phyloP scores from a whole-genome alignment of 2,329 filamentous ascomycete genomes.

The Tolypocladium tundrense region DNA sequence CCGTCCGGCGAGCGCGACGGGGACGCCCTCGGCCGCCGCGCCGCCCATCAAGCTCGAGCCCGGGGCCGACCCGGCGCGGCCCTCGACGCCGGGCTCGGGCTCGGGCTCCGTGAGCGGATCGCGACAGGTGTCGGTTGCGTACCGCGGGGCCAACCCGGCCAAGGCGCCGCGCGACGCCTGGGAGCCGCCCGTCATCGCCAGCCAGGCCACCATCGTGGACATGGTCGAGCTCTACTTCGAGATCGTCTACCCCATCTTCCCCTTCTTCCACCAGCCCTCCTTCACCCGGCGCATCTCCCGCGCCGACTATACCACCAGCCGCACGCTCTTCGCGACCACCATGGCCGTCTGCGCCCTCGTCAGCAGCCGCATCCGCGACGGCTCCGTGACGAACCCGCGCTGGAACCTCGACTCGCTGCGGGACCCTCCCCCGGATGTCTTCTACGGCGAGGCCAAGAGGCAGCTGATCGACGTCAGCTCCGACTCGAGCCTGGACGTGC shows the following conservation, averaged over 20 bases:
- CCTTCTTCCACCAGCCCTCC: conserved; percentile 38
- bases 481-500: conserved; percentile 5
- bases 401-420: conserved; percentile 31
- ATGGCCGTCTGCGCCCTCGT: conserved; percentile 42
- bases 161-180: conserved; percentile 1
- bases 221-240: conserved; percentile 41
- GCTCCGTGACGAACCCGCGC: conserved; percentile 28
- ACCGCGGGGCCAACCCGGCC: not conserved
- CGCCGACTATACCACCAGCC: conserved; percentile 30
- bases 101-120: not conserved
- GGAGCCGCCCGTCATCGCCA: conserved; percentile 7
- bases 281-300: conserved; percentile 27
- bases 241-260: conserved; percentile 42
- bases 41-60: not conserved
- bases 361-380: conserved; percentile 37
- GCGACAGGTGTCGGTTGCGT: not conserved
- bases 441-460: conserved; percentile 9
- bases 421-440: conserved; percentile 11
- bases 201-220: conserved; percentile 20
- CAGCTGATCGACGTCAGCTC: conserved; percentile 5
- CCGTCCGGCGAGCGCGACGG: not conserved
- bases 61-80: not conserved
- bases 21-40: too few species aligned
- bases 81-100: not conserved
- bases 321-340: conserved; percentile 34